Conservation (phyloP, 2,329 filamentous ascomycete species). For the Didymella exigua region DNA sequence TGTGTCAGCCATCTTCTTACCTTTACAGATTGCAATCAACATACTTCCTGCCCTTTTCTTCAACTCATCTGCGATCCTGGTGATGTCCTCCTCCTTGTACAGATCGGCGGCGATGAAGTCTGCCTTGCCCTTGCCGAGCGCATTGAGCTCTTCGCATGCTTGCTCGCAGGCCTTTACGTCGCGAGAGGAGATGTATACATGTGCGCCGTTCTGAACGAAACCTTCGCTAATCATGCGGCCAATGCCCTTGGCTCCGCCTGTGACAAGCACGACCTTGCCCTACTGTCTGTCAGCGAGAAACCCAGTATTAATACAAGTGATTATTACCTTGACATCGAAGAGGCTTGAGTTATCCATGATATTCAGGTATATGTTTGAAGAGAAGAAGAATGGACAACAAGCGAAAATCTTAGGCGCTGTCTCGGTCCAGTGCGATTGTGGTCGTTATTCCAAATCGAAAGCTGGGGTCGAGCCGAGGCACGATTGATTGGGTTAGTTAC, state of each 20-base stretch:
- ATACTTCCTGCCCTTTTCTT: constrained; percentile 55
- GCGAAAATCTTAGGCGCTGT: background rate
- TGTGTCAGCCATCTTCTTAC: background rate
- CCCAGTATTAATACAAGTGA: background rate
- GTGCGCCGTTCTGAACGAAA: constrained; percentile 68
- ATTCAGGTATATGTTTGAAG: background rate
- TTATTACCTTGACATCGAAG: constrained; percentile 46
- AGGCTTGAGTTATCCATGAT: constrained; percentile 46
- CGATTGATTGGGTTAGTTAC: background rate
- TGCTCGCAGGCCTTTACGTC: constrained; percentile 66
- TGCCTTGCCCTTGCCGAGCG: constrained; percentile 62
- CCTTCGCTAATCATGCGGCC: constrained; percentile 71
- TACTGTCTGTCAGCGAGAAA: constrained; percentile 16
- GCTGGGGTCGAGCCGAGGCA: constrained; percentile 37
- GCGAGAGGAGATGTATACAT: constrained; percentile 72
- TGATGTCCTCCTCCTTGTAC: constrained; percentile 65
- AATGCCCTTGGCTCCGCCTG: constrained; percentile 62
- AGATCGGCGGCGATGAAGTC: constrained; percentile 67
- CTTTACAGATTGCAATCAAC: background rate
- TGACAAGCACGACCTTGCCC: constrained; percentile 55
- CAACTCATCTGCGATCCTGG: constrained; percentile 63
- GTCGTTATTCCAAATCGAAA: constrained; percentile 18
- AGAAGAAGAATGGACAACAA: background rate
- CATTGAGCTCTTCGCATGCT: constrained; percentile 63
- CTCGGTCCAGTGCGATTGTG: constrained; percentile 15